Evolutionary conservation across 2,329 filamentous ascomycete species (phyloP), one percentile per base, ranked within the genome.

Genomic region (Lasiodiplodia sp.): DNA sequence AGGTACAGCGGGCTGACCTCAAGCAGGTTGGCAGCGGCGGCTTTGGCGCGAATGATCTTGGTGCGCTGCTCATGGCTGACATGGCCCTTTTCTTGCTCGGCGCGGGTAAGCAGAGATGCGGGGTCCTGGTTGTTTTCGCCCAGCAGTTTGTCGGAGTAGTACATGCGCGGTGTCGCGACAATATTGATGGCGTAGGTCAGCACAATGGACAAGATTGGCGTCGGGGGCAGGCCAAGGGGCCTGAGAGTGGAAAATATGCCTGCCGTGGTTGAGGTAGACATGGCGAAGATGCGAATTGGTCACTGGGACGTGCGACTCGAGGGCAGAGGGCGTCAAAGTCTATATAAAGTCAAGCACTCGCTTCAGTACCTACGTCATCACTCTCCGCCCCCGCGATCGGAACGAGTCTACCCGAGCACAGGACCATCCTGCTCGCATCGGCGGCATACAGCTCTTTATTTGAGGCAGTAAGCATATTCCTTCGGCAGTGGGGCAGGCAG

Each of bases 41-140:
- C 65, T 12, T 67, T 49, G 40, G 65, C 12, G 40, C 65, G 65
- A 18, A 51, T 49, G 38, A 67, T 67, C 65, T 57, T 67, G 11
- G 28, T 38, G 25, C 40, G 65, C 52, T 58, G 38, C 53, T 67
- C 65, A 21, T 28, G 53, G 28, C 34, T 56, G 21, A 67, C 65
- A n/a, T 18, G 4, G 40, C 65, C 65, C 65, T 67, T 67, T n/a
- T 67, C 65, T 18, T 47, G 34, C 53, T 58, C 53, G 11, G 65
- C 53, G 21, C 53, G 65, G 34, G 6, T 8, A 12, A 67, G 25
- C 14, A 57, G 40, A 7, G 16, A 23, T 2, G 65, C 65, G 16
- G 65, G 65, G 12, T 57, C 65, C 53, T 49, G 21, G 65, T 67
- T 67, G 53, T 58, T 58, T 21, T 67, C 65, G 12, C 52, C 65